phyloP scores from a whole-genome alignment of 2,329 filamentous ascomycete species.

The Blastomyces gilchristii region DNA sequence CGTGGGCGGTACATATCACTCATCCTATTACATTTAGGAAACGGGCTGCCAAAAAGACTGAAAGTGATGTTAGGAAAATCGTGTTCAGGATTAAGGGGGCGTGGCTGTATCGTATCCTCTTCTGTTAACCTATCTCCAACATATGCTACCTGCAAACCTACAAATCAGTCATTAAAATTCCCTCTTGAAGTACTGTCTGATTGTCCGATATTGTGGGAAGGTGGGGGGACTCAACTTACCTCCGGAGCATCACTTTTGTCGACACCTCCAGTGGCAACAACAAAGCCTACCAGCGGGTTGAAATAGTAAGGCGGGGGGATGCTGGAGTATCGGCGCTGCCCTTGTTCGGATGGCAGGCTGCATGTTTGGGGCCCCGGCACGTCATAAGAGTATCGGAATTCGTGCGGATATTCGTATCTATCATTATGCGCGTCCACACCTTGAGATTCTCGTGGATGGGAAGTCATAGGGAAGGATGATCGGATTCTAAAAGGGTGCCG shows the following conservation, averaged over 20 bases:
- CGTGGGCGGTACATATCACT: slow-evolving; percentile 11
- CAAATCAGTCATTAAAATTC: neutral
- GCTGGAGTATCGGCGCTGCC: neutral
- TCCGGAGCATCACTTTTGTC: neutral
- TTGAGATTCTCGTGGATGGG: neutral
- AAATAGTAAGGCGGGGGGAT: neutral
- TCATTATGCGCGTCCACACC: neutral
- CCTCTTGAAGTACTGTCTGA: neutral
- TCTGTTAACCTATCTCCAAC: neutral
- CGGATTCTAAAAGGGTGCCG: neutral
- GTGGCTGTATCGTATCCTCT: neutral
- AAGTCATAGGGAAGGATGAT: neutral
- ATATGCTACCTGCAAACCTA: neutral
- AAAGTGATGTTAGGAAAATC: neutral
- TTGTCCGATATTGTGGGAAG: neutral
- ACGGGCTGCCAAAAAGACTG: slow-evolving; percentile 11
- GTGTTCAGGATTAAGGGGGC: neutral
- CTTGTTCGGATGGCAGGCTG: neutral
- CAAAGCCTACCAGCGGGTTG: neutral
- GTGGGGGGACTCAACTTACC: neutral
- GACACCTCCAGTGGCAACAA: neutral
- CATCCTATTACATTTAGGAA: slow-evolving; percentile 6
- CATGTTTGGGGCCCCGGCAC: neutral
- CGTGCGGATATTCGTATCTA: neutral
- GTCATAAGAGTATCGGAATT: neutral